Evolutionary conservation across 495 filamentous ascomycete genomes (phyloP).

Genomic region (Tuber melanosporum): DNA sequence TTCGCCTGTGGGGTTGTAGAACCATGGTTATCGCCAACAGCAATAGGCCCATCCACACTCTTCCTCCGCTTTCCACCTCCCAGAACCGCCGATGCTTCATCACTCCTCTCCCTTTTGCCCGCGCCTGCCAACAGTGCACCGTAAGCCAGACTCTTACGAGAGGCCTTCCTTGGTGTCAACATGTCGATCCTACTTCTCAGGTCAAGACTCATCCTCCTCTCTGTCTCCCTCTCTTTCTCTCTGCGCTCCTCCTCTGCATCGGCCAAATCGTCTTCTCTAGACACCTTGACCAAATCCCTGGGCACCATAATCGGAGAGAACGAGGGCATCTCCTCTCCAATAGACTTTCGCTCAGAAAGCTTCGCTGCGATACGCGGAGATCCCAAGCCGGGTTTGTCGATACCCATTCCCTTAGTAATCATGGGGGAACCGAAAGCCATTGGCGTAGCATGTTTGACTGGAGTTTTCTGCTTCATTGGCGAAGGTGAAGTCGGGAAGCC

Average conservation of each 20-base stretch:
- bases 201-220: conserved; percentile 43
- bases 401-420: conserved; percentile 54
- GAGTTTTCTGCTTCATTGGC: conserved; percentile 18
- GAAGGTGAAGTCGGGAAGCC: conserved; percentile 34
- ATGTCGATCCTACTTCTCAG: conserved; percentile 35
- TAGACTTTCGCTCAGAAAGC: conserved; percentile 64
- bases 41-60: conserved; percentile 23
- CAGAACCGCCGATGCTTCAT: conserved; percentile 9
- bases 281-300: conserved; percentile 57
- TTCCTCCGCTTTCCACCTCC: conserved; percentile 34
- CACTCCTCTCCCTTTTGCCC: conserved; percentile 32
- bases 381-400: conserved; percentile 67
- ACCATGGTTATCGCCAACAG: conserved; percentile 11
- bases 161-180: conserved; percentile 33
- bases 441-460: conserved; percentile 7
- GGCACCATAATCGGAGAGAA: conserved; percentile 53
- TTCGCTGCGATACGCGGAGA: conserved; percentile 69
- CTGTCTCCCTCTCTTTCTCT: conserved; percentile 52
- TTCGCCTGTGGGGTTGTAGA: conserved; percentile 4
- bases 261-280: conserved; percentile 59
- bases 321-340: conserved; percentile 57
- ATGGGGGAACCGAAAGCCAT: conserved; percentile 4
- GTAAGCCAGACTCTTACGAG: conserved; percentile 37
- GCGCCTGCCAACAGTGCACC: conserved; percentile 38
- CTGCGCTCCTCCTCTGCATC: conserved; percentile 65